Conservation (phyloP, 2,329 filamentous ascomycete species). For the Botryotinia narcissicola region DNA sequence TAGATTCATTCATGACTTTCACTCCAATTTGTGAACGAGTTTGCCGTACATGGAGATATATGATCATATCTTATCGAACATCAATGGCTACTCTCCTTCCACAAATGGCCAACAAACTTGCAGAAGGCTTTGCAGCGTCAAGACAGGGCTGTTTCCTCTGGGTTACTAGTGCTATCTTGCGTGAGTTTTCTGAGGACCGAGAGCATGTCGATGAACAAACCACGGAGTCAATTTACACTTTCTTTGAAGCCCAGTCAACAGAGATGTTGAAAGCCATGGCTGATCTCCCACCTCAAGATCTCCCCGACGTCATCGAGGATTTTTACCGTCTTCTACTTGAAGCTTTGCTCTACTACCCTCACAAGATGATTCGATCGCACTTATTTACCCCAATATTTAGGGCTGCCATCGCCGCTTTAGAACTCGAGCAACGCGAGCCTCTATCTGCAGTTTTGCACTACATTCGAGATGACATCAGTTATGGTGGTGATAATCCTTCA, state of each 20-base stretch:
- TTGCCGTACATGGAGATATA: slow-evolving; percentile 93
- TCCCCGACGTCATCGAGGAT: slow-evolving; percentile 61
- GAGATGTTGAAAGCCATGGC: slow-evolving; percentile 88
- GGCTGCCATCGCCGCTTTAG: slow-evolving; percentile 81
- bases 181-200: slow-evolving; percentile 89
- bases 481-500: slow-evolving; percentile 73
- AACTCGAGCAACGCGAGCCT: slow-evolving; percentile 86
- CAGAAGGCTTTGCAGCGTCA: slow-evolving; percentile 78
- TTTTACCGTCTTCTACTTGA: slow-evolving; percentile 94
- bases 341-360: slow-evolving; percentile 87
- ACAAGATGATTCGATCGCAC: slow-evolving; percentile 74
- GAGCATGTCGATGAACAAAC: slow-evolving; percentile 81
- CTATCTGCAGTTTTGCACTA: slow-evolving; percentile 91
- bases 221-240: slow-evolving; percentile 83
- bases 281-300: slow-evolving; percentile 64
- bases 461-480: slow-evolving; percentile 84
- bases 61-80: slow-evolving; percentile 93
- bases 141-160: slow-evolving; percentile 97
- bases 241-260: slow-evolving; percentile 91
- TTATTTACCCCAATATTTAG: slow-evolving; percentile 82
- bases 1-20: slow-evolving; percentile 83
- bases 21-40: slow-evolving; percentile 89
- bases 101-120: slow-evolving; percentile 83
- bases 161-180: slow-evolving; percentile 91
- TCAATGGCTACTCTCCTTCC: slow-evolving; percentile 83